Evolutionary conservation across 108 stramenopile genomes (phyloP), one percentile per base, ranked within the genome.

Genomic region (Cyclotella atomus): DNA sequence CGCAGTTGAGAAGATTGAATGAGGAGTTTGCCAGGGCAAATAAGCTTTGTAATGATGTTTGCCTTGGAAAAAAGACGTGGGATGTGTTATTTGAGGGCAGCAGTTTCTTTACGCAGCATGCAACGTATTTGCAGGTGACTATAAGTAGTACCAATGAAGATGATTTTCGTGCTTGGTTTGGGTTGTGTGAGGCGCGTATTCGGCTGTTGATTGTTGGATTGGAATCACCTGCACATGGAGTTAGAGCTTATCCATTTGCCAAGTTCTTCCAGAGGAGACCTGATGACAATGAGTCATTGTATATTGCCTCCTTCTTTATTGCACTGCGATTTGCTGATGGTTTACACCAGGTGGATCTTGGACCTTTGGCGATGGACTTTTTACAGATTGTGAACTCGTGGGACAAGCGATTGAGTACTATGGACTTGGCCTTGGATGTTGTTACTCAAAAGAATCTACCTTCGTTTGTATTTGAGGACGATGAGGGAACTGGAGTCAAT

Each of bases 1-100:
- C 93, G 15, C 95, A 95, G 70, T 74, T 93, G 44, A 85, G 94
- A 33, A 75, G 94, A 27, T 89, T 97, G 34, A 77, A 77, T 36
- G 78, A 87, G n/a, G 96, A 97, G 76, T 61, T 94, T 32, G 57
- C 55, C 14, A 50, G 81, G 28, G 93, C 91, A 16, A 71, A 63
- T 29, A 65, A 87, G 41, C 56, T 91, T 16, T 59, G 84, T 28
- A 23, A 66, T 35, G 38, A 47, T 17, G 64, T 81, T 7, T 38
- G 45, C 1, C 23, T 35, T 19, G 83, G 60, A 3, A 60, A 65
- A 4, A 46, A 45, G 60, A 47, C 32, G 15, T 86, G 85, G 79
- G 57, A 63, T 41, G 77, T 74, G 23, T 82, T 89, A 29, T 77
- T 87, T 38, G 43, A 79, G 52, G 81, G 77, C 14, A 81, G 61